These are phyloP conservation scores for Ustilago crameri DNA, from an alignment of 1,284 basidiomycete species.

Conservation along the genomic window DNA sequence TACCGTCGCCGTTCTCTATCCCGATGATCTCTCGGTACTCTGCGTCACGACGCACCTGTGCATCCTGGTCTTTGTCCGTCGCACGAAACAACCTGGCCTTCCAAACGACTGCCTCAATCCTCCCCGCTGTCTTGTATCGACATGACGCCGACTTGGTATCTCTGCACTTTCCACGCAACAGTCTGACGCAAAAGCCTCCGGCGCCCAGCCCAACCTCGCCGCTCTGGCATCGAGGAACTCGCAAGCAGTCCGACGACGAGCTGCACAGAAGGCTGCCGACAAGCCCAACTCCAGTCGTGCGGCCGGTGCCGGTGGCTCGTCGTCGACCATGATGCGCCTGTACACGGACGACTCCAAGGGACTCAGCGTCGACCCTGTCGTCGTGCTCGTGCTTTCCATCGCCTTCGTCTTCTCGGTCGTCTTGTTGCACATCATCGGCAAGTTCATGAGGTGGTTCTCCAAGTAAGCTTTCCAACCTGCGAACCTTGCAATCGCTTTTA, in stretches of 20 bases:
- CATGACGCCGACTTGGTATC: no score
- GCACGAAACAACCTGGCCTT: no score
- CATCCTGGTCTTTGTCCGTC: no score
- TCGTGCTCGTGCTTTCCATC: conserved; percentile 94
- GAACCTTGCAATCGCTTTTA: neutral
- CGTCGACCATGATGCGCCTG: conserved; percentile 96
- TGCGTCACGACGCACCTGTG: no score
- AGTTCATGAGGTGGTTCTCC: conserved; percentile 88
- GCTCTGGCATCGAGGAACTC: conserved; percentile 55
- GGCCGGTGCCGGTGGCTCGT: conserved; percentile 94
- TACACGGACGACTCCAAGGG: conserved; percentile 96
- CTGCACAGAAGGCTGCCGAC: conserved; percentile 74
- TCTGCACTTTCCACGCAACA: conserved; percentile 1
- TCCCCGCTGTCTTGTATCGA: no score
- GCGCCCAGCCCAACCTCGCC: conserved; percentile 54
- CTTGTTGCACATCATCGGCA: conserved; percentile 97
- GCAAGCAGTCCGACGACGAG: conserved; percentile 73
- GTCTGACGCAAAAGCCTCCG: conserved; percentile 51
- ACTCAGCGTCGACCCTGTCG: conserved; percentile 97
- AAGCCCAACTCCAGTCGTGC: conserved; percentile 89
- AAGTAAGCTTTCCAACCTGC: conserved; percentile 72
- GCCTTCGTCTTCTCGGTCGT: conserved; percentile 99
- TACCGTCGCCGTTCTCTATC: neutral
- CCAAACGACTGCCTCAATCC: no score
- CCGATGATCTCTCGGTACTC: neutral